These are phyloP conservation scores for Pelargonium hybrid DNA, from an alignment of 441 rosid species.

Conservation along the genomic window DNA sequence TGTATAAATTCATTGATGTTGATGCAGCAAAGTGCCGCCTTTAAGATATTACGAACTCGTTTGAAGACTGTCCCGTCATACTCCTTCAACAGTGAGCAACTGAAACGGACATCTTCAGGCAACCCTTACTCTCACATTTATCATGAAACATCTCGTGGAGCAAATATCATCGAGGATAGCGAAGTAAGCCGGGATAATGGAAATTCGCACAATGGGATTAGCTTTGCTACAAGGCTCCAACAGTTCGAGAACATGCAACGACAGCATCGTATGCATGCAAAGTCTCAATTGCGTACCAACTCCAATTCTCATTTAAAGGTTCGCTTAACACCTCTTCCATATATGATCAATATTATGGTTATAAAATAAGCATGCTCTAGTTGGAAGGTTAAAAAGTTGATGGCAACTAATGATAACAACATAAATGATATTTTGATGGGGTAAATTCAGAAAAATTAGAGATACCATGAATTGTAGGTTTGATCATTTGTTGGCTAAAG, in stretches of 20 bases:
- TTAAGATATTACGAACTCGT: slow-evolving; percentile 77
- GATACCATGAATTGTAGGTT: no score
- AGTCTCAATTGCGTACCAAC: slow-evolving; percentile 39
- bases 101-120: slow-evolving; percentile 61
- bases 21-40: slow-evolving; percentile 91
- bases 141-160: not conserved
- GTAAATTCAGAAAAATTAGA: no score
- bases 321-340: slow-evolving; percentile 10
- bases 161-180: slow-evolving; percentile 42
- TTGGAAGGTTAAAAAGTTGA: no score
- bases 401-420: no score
- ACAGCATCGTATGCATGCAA: slow-evolving; percentile 68
- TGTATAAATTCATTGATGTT: not conserved
- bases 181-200: slow-evolving; percentile 42
- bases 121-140: slow-evolving; percentile 47
- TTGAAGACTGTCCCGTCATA: slow-evolving; percentile 79
- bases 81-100: slow-evolving; percentile 62
- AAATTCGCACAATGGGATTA: slow-evolving; percentile 61
- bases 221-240: slow-evolving; percentile 62
- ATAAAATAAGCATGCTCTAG: not conserved
- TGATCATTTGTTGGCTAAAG: no score
- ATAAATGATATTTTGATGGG: no score
- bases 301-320: slow-evolving; percentile 46
- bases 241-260: slow-evolving; percentile 81
- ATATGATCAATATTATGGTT: not conserved